A percentile compares a stretch with the other conserved stretches of the same genome.
Conservation (phyloP, 2,329 filamentous ascomycete genomes). For the Arthrocladium fulminans region DNA sequence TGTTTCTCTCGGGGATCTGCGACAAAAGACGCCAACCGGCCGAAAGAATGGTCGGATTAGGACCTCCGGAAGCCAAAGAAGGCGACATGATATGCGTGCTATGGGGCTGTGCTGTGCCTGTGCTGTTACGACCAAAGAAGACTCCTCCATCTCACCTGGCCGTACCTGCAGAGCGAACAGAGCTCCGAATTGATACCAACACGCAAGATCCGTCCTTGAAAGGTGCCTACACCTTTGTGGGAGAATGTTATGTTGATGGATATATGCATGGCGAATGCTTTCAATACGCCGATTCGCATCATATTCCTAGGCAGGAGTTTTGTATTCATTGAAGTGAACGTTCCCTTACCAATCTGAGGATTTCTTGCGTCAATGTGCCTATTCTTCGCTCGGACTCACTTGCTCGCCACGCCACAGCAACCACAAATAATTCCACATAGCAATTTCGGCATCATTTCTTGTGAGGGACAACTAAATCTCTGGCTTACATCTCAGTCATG, state of each 20-base stretch:
- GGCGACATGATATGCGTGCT: constrained; percentile 28
- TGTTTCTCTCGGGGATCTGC: background rate
- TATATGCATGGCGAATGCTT: constrained; percentile 25
- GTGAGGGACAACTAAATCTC: too few relatives aligned
- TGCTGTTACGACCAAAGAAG: constrained; percentile 22
- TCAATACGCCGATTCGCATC: background rate
- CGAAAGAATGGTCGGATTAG: background rate
- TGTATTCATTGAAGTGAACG: background rate
- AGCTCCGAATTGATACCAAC: background rate
- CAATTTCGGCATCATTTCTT: too few relatives aligned
- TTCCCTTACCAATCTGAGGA: background rate
- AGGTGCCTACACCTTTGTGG: constrained; percentile 17
- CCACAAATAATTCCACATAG: too few relatives aligned
- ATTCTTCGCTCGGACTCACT: background rate
- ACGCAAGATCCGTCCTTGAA: background rate
- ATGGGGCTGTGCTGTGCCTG: constrained; percentile 30
- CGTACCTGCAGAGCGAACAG: background rate
- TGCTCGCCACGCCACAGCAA: too few relatives aligned
- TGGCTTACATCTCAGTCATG: too few relatives aligned
- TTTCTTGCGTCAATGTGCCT: background rate
- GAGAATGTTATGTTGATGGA: constrained; percentile 22
- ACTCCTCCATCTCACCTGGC: background rate
- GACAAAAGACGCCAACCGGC: background rate
- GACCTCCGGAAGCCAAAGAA: background rate
- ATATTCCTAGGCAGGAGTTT: background rate